phyloP scores from a whole-genome alignment of 345 rosid genomes.

The Eutrema heterophyllum region DNA sequence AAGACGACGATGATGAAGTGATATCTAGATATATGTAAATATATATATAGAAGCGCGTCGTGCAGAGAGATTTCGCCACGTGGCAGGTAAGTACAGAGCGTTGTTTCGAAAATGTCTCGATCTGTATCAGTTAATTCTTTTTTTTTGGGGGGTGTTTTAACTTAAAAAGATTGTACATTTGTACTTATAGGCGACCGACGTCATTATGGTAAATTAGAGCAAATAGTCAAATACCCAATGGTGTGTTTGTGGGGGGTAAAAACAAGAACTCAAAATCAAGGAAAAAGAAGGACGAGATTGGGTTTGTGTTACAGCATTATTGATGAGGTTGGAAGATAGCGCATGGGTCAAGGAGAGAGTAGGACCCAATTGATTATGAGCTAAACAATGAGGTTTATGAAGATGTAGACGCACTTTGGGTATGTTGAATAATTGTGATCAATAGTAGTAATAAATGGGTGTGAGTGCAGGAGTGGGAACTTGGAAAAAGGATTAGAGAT shows the following conservation, averaged over 20 bases:
- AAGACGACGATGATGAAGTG: background rate
- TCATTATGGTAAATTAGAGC: background rate
- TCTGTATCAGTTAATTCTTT: too few species aligned
- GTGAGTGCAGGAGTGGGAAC: constrained; percentile 29
- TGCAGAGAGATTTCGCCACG: constrained; percentile 24
- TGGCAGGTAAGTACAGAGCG: constrained; percentile 23
- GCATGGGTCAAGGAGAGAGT: constrained; percentile 8
- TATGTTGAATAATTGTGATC: background rate
- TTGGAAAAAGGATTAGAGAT: constrained; percentile 9
- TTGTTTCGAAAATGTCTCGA: background rate
- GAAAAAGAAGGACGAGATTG: background rate
- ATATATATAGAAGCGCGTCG: constrained; percentile 10
- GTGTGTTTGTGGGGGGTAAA: constrained; percentile 15
- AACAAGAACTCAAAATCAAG: background rate
- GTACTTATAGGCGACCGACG: constrained; percentile 12
- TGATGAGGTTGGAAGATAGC: constrained; percentile 27
- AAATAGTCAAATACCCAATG: background rate
- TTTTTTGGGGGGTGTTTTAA: background rate
- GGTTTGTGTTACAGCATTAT: constrained; percentile 31
- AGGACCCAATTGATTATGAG: constrained; percentile 4
- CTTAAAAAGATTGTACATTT: background rate
- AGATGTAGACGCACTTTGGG: constrained; percentile 4
- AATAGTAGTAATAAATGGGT: background rate
- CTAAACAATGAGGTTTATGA: background rate
- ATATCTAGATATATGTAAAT: background rate